phyloP scores from a whole-genome alignment of 352 stramenopile species.

The Peronospora farinosa region DNA sequence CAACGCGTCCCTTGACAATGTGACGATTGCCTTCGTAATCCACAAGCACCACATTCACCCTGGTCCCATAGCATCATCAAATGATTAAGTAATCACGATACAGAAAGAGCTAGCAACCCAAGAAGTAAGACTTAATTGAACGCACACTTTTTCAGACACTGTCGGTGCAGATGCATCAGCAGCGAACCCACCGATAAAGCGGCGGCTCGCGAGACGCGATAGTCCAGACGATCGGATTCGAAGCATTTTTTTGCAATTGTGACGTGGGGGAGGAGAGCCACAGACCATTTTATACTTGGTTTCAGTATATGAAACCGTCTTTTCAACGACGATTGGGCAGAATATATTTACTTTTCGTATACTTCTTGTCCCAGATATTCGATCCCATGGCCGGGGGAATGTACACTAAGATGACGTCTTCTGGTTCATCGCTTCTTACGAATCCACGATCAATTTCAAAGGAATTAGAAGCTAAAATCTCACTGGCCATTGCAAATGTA shows the following conservation, averaged over 20 bases:
- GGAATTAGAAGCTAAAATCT: slow-evolving; percentile 76
- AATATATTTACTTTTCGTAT: too few relatives aligned
- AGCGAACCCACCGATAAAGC: slow-evolving; percentile 52
- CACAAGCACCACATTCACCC: slow-evolving; percentile 79
- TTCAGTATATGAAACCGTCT: slow-evolving; percentile 4
- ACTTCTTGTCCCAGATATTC: too few relatives aligned
- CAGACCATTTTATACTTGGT: slow-evolving; percentile 7
- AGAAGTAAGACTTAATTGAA: slow-evolving; percentile 17
- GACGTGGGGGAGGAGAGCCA: slow-evolving; percentile 10
- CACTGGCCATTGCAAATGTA: slow-evolving; percentile 55
- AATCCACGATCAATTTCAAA: slow-evolving; percentile 75
- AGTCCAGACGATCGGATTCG: slow-evolving; percentile 28
- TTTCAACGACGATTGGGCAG: slow-evolving; percentile 8
- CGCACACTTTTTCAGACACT: slow-evolving; percentile 59
- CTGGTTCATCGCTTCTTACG: slow-evolving; percentile 60
- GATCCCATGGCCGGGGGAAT: slow-evolving; percentile 41
- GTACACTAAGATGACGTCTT: slow-evolving; percentile 76
- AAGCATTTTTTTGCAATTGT: slow-evolving; percentile 30
- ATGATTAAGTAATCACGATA: too few relatives aligned
- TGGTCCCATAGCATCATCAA: slow-evolving; percentile 19
- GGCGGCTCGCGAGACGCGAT: slow-evolving; percentile 29
- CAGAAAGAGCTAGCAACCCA: not conserved
- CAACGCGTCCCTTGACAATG: slow-evolving; percentile 69
- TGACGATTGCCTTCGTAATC: slow-evolving; percentile 86
- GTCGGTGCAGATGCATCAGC: slow-evolving; percentile 34